Evolutionary conservation across 148 eudicot species (phyloP).

Genomic region (Rhododendron simsii): DNA sequence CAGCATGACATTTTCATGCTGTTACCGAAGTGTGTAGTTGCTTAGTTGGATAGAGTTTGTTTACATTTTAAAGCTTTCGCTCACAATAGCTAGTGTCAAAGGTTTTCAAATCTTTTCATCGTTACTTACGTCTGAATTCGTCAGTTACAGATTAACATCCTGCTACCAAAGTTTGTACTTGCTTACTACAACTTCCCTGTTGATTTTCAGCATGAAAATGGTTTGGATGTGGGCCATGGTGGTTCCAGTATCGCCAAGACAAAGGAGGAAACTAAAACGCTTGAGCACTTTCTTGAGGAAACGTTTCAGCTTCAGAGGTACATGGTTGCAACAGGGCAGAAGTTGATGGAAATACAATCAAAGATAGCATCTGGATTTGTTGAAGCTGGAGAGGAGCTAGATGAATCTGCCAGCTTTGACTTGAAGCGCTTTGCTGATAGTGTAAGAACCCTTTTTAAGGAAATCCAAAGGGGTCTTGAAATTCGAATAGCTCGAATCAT

Average conservation of each 20-base stretch:
- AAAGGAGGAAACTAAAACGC: slow-evolving; percentile 56
- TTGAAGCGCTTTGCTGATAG: slow-evolving; percentile 72
- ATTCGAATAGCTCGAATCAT: slow-evolving; percentile 71
- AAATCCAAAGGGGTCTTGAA: slow-evolving; percentile 87
- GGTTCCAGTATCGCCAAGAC: slow-evolving; percentile 32
- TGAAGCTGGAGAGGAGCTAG: slow-evolving; percentile 32
- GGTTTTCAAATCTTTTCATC: background rate
- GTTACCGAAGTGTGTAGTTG: background rate
- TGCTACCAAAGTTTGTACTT: background rate
- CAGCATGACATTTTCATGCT: background rate
- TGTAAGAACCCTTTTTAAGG: slow-evolving; percentile 56
- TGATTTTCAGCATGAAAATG: slow-evolving; percentile 53
- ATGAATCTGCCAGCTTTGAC: slow-evolving; percentile 50
- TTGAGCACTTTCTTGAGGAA: slow-evolving; percentile 78
- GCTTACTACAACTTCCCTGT: background rate
- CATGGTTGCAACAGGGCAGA: slow-evolving; percentile 91
- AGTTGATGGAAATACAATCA: slow-evolving; percentile 68
- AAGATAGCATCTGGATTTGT: slow-evolving; percentile 59
- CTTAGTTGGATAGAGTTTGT: background rate
- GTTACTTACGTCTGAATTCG: background rate
- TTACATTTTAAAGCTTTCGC: background rate
- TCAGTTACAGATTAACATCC: background rate
- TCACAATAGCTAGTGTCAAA: background rate
- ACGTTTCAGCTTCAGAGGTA: slow-evolving; percentile 89
- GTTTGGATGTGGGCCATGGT: slow-evolving; percentile 30